Conservation (phyloP, 1,139 yeast genomes). For the Candida sp. region DNA sequence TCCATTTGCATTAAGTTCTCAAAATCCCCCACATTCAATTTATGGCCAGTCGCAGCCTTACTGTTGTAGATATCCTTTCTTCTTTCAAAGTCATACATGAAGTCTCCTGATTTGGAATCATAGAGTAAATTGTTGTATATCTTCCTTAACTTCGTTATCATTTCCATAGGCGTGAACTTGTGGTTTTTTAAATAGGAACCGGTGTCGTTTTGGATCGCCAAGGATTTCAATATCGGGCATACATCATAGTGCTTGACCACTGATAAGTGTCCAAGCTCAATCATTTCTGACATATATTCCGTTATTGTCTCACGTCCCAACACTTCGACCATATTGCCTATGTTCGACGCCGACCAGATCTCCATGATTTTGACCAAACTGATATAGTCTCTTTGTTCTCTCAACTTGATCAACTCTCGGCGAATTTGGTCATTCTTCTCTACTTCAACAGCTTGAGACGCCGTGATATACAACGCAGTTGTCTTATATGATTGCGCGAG, state of each 20-base stretch:
- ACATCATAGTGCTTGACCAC: slow-evolving; percentile 5
- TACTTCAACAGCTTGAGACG: neutral
- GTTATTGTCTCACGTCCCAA: slow-evolving; percentile 28
- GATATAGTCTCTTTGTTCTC: slow-evolving; percentile 8
- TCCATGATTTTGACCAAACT: slow-evolving; percentile 11
- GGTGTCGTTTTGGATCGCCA: neutral
- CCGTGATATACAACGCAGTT: slow-evolving; percentile 4
- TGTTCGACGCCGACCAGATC: slow-evolving; percentile 23
- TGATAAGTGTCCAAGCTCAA: slow-evolving; percentile 2
- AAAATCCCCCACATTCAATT: slow-evolving; percentile 32
- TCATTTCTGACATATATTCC: slow-evolving; percentile 11
- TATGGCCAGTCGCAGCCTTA: slow-evolving; percentile 22
- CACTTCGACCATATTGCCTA: slow-evolving; percentile 26
- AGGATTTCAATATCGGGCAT: slow-evolving; percentile 11
- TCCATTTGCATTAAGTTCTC: slow-evolving; percentile 45
- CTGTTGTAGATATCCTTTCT: slow-evolving; percentile 24
- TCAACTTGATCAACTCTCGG: slow-evolving; percentile 10
- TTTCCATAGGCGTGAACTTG: neutral
- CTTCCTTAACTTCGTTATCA: slow-evolving; percentile 24
- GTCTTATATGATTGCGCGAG: slow-evolving; percentile 10
- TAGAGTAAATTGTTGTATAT: slow-evolving; percentile 33
- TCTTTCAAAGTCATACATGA: slow-evolving; percentile 24
- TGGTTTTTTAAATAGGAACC: neutral
- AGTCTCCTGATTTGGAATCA: slow-evolving; percentile 17
- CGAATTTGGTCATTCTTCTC: slow-evolving; percentile 9